Evolutionary conservation across 768 basidiomycete species (phyloP).

Genomic region (Hypholoma sublateritium): DNA sequence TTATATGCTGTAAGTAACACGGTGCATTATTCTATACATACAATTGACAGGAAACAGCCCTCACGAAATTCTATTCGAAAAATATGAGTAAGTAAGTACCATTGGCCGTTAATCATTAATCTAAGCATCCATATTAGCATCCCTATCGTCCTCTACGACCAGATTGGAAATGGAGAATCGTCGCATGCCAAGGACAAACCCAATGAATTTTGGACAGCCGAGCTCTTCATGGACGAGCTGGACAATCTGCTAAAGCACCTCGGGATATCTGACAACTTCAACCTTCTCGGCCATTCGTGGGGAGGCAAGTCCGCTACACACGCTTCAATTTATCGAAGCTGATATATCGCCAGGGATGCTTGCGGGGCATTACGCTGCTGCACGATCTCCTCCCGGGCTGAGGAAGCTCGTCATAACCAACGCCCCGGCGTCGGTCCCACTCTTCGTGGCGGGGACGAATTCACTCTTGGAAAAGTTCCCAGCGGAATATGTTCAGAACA

Average conservation of each 20-base stretch:
- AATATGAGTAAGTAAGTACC: background rate
- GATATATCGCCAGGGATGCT: background rate
- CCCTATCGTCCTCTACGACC: constrained; percentile 56
- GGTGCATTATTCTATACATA: constrained; percentile 21
- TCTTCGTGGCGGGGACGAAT: background rate
- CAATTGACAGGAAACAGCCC: background rate
- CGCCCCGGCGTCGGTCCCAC: background rate
- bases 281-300: constrained; percentile 58
- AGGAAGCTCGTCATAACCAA: background rate
- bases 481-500: background rate
- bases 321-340: background rate
- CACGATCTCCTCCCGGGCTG: background rate
- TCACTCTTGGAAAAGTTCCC: background rate
- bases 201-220: constrained; percentile 47
- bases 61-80: background rate
- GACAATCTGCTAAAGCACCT: constrained; percentile 45
- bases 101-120: background rate
- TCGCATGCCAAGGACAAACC: constrained; percentile 47
- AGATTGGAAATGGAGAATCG: constrained; percentile 52
- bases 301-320: constrained; percentile 32
- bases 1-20: constrained; percentile 41
- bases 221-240: constrained; percentile 56
- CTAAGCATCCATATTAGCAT: constrained; percentile 23
- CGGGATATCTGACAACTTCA: constrained; percentile 37
- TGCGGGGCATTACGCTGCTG: background rate